Percentiles rank a stretch among this genome's conserved stretches.
These are phyloP conservation scores for Boletus sp. DNA, from an alignment of 1,284 basidiomycete species.

Conservation along the genomic window DNA sequence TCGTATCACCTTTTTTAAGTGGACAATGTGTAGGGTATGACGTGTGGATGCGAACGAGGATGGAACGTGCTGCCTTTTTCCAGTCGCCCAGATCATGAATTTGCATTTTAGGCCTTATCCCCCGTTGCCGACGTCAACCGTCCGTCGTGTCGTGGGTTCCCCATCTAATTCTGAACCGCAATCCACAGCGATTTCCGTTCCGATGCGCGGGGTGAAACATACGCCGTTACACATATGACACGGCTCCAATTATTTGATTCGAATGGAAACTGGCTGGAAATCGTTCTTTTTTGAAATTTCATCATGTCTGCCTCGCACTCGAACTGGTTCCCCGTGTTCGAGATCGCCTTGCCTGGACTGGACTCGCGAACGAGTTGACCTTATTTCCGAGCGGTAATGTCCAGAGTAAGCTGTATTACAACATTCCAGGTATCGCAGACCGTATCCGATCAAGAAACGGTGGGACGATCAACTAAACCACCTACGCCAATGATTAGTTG, in stretches of 20 bases:
- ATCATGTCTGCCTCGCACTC: not conserved
- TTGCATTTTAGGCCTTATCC: slow-evolving; percentile 6
- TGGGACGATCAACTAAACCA: slow-evolving; percentile 13
- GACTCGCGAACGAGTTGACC: not conserved
- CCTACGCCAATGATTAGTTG: slow-evolving; percentile 23
- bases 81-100: slow-evolving; percentile 13
- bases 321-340: slow-evolving; percentile 1
- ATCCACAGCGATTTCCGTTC: slow-evolving; percentile 14
- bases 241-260: slow-evolving; percentile 7
- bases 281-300: slow-evolving; percentile 11
- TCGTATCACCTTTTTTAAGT: not conserved
- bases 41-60: slow-evolving; percentile 3
- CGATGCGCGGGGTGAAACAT: slow-evolving; percentile 1
- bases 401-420: slow-evolving; percentile 35
- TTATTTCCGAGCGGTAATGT: slow-evolving; percentile 26
- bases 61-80: slow-evolving; percentile 6
- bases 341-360: slow-evolving; percentile 1
- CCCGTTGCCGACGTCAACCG: not conserved
- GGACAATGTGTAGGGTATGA: slow-evolving; percentile 12
- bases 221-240: slow-evolving; percentile 1
- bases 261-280: slow-evolving; percentile 16
- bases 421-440: slow-evolving; percentile 37
- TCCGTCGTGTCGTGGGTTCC: too few relatives aligned
- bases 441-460: slow-evolving; percentile 29
- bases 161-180: not conserved